Percentiles rank a stretch among this genome's conserved stretches.
phyloP scores from a whole-genome alignment of 2,329 filamentous ascomycete species.

The Penicillium expansum region DNA sequence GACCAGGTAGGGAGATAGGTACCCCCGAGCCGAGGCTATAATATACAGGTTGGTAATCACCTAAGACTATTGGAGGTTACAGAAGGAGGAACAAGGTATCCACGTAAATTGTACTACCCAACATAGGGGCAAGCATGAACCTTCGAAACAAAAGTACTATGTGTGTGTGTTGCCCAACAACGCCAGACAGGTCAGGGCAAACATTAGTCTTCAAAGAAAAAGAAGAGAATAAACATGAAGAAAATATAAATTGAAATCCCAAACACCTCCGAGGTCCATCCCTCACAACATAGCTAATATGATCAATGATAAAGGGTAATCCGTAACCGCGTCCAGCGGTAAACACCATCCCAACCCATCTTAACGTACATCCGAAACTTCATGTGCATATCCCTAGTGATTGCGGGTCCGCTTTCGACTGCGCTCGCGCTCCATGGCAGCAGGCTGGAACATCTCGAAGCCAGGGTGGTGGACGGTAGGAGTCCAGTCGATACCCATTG shows the following conservation, averaged over 20 bases:
- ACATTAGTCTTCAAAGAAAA: neutral
- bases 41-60: neutral
- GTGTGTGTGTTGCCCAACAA: neutral
- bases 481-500: slow-evolving; percentile 45
- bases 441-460: slow-evolving; percentile 27
- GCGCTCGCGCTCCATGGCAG: slow-evolving; percentile 23
- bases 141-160: neutral
- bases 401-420: slow-evolving; percentile 25
- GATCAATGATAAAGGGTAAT: slow-evolving; percentile 4
- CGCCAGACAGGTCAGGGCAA: neutral
- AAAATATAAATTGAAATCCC: neutral
- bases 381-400: slow-evolving; percentile 10
- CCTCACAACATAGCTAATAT: slow-evolving; percentile 6
- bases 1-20: neutral
- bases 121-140: neutral
- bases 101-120: neutral
- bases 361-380: slow-evolving; percentile 11
- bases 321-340: neutral
- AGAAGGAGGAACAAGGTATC: neutral
- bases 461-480: slow-evolving; percentile 29
- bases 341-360: slow-evolving; percentile 6
- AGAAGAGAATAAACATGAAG: neutral
- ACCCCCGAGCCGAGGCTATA: neutral
- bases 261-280: slow-evolving; percentile 1
- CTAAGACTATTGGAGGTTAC: neutral